Conservation (phyloP, 495 filamentous ascomycete genomes). For the Rhizodiscina lignyota region DNA sequence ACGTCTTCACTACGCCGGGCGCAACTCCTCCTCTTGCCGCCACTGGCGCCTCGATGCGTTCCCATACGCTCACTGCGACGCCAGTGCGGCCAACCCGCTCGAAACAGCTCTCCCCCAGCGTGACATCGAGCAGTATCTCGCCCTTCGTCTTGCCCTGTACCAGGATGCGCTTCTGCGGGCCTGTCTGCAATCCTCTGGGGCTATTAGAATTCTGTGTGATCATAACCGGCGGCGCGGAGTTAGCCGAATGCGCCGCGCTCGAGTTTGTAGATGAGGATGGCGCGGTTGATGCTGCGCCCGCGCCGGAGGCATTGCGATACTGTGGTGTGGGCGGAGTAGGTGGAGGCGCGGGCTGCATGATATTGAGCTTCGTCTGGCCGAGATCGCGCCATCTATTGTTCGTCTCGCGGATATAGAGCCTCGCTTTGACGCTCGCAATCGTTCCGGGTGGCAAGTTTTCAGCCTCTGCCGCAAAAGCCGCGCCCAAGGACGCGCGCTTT, state of each 20-base stretch:
- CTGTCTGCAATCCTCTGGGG: slow-evolving; percentile 8
- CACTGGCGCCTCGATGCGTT: slow-evolving; percentile 52
- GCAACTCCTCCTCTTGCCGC: slow-evolving; percentile 54
- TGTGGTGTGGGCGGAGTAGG: slow-evolving; percentile 16
- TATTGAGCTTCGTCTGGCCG: slow-evolving; percentile 66
- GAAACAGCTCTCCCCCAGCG: slow-evolving; percentile 69
- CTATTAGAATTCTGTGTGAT: background rate
- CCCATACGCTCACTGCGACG: slow-evolving; percentile 75
- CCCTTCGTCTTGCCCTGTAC: slow-evolving; percentile 51
- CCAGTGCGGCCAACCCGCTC: slow-evolving; percentile 67
- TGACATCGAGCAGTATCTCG: slow-evolving; percentile 61
- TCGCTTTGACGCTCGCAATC: slow-evolving; percentile 61
- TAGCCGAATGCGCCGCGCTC: too few relatives aligned
- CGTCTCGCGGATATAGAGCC: slow-evolving; percentile 63
- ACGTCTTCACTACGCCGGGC: slow-evolving; percentile 52
- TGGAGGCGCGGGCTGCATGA: slow-evolving; percentile 47
- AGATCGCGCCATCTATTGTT: slow-evolving; percentile 75
- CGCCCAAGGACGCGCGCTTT: background rate
- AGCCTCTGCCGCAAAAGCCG: slow-evolving; percentile 34
- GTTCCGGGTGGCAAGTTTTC: slow-evolving; percentile 23
- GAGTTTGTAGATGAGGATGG: too few relatives aligned
- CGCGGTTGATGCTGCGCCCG: too few relatives aligned
- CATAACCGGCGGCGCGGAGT: too few relatives aligned
- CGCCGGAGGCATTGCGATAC: too few relatives aligned
- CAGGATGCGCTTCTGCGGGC: slow-evolving; percentile 64